Evolutionary conservation across 208 protist genomes (phyloP).

Genomic region (Trypanosoma cruzi): DNA sequence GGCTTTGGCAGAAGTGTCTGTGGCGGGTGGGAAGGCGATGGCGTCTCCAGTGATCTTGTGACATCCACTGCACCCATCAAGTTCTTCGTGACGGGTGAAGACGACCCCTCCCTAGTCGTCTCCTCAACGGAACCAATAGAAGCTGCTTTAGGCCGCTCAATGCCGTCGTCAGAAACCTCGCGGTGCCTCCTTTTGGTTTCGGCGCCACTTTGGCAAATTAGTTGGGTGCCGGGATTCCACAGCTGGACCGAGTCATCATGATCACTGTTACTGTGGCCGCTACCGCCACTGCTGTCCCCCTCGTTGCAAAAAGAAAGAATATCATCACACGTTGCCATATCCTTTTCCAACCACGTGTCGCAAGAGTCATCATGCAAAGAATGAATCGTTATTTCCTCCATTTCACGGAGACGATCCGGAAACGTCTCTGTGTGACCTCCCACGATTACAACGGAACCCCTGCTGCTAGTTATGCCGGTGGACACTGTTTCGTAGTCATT

Average conservation of each 20-base stretch:
- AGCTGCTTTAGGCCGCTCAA: neutral
- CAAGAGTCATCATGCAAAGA: neutral
- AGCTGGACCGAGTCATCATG: slow-evolving; percentile 23
- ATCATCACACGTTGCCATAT: slow-evolving; percentile 13
- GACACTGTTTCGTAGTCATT: slow-evolving; percentile 5
- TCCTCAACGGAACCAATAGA: neutral
- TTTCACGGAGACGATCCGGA: slow-evolving; percentile 12
- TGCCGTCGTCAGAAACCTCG: slow-evolving; percentile 1
- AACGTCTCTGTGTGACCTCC: slow-evolving; percentile 8
- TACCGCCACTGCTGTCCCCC: neutral
- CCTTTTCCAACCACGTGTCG: neutral
- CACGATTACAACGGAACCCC: slow-evolving; percentile 25
- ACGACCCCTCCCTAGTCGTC: neutral
- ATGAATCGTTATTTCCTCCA: slow-evolving; percentile 11
- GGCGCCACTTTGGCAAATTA: neutral
- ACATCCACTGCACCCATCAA: neutral
- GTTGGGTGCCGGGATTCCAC: slow-evolving; percentile 48
- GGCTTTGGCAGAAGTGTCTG: neutral
- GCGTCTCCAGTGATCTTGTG: neutral
- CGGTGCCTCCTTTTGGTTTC: neutral
- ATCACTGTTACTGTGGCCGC: neutral
- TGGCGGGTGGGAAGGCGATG: neutral
- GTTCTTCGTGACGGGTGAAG: neutral
- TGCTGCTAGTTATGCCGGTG: neutral
- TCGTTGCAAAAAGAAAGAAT: neutral